phyloP scores from a whole-genome alignment of 192 early-diverging fungal genomes.

The Umbelopsis sp. region DNA sequence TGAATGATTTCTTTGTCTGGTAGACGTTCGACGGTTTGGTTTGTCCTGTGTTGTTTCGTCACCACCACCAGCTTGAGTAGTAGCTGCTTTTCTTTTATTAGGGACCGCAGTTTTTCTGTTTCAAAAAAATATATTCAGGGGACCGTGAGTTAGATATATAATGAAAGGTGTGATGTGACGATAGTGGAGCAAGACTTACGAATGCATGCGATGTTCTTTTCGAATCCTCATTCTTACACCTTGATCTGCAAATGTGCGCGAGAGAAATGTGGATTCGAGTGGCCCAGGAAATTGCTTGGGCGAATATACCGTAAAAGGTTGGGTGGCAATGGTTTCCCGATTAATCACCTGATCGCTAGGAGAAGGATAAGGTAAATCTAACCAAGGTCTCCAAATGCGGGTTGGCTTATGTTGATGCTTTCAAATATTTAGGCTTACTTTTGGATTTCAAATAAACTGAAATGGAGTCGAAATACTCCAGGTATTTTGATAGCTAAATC shows the following conservation, averaged over 20 bases:
- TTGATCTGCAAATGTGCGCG: constrained; percentile 90
- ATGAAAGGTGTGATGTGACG: neutral
- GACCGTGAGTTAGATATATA: neutral
- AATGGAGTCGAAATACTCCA: constrained; percentile 75
- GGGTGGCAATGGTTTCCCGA: constrained; percentile 80
- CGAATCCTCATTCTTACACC: constrained; percentile 90
- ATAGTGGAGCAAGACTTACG: constrained; percentile 1
- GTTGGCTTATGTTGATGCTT: neutral
- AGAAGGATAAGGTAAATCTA: constrained; percentile 14
- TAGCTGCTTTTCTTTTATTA: neutral
- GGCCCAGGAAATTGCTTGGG: constrained; percentile 96
- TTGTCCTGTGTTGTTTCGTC: neutral
- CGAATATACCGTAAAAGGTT: constrained; percentile 80
- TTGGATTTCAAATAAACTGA: constrained; percentile 88
- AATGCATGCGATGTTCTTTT: constrained; percentile 68
- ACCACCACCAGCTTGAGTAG: neutral
- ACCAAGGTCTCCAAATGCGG: neutral
- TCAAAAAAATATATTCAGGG: neutral
- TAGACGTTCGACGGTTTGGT: neutral
- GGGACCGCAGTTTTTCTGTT: neutral
- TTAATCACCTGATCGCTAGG: constrained; percentile 70
- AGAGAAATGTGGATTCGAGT: constrained; percentile 86
- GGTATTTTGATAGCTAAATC: constrained; percentile 89
- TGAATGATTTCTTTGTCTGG: constrained; percentile 8
- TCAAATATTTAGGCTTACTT: constrained; percentile 41